phyloP scores from a whole-genome alignment of 2,329 filamentous ascomycete species.

The Fonsecaea nubica region DNA sequence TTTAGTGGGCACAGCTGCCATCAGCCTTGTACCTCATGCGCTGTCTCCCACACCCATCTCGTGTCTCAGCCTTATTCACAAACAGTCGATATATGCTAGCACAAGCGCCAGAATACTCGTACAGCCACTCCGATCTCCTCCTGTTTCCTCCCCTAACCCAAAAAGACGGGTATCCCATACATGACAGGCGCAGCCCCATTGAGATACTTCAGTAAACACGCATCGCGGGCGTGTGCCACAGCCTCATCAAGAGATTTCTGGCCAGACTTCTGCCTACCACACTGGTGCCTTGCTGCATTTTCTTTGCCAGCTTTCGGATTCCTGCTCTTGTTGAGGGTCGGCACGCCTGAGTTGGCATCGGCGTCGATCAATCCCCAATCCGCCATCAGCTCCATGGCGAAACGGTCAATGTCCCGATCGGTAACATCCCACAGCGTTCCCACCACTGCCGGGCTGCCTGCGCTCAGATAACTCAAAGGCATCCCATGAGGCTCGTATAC shows the following conservation, averaged over 20 bases:
- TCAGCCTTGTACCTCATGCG: neutral
- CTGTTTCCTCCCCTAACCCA: conserved; percentile 48
- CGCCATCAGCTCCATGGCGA: conserved; percentile 78
- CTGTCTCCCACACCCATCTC: neutral
- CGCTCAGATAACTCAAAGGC: conserved; percentile 88
- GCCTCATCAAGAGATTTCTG: conserved; percentile 75
- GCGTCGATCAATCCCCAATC: conserved; percentile 79
- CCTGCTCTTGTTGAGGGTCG: conserved; percentile 43
- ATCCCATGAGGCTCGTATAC: conserved; percentile 92
- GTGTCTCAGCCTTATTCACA: neutral
- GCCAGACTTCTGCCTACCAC: conserved; percentile 47
- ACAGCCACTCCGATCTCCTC: neutral
- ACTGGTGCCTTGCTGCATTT: conserved; percentile 41
- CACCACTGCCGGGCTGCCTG: conserved; percentile 82
- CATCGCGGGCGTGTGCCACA: conserved; percentile 73
- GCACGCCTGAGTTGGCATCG: conserved; percentile 35
- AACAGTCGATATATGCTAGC: neutral
- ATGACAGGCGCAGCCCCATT: conserved; percentile 93
- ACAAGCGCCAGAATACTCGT: neutral
- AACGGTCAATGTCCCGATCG: conserved; percentile 94
- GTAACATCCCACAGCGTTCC: conserved; percentile 98
- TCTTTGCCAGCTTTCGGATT: conserved; percentile 42
- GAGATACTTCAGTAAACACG: conserved; percentile 87
- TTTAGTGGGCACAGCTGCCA: neutral
- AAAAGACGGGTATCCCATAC: conserved; percentile 92